Percentiles rank a stretch among this genome's conserved stretches.
phyloP scores from a whole-genome alignment of 2,329 filamentous ascomycete genomes.

The Fusarium sp. region DNA sequence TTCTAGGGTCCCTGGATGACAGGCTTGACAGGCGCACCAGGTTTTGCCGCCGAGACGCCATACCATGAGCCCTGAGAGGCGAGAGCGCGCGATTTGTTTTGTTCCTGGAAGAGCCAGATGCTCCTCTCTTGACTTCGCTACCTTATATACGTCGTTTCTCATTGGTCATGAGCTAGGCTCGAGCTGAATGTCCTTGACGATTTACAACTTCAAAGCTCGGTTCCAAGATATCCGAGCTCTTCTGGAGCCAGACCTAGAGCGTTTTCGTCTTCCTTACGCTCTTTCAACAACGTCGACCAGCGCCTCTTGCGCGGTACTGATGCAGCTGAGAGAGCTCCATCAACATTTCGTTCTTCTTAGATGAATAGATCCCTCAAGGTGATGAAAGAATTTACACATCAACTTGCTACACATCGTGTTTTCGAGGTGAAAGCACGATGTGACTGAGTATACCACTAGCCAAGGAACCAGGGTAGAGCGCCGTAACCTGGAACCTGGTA shows the following conservation, averaged over 20 bases:
- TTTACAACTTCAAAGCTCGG: constrained; percentile 62
- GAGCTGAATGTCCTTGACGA: constrained; percentile 52
- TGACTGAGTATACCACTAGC: constrained; percentile 18
- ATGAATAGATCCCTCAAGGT: too few species aligned
- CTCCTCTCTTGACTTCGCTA: constrained; percentile 6
- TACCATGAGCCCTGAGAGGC: not conserved
- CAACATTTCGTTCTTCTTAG: not conserved
- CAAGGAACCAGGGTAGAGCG: constrained; percentile 55
- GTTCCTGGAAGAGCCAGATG: constrained; percentile 14
- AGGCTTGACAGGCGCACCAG: constrained; percentile 39
- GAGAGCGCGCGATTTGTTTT: not conserved
- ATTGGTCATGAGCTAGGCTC: constrained; percentile 5
- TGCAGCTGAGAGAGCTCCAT: constrained; percentile 69
- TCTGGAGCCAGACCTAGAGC: not conserved
- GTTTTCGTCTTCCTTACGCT: not conserved
- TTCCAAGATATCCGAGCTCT: not conserved
- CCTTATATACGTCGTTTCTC: not conserved
- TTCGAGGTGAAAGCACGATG: not conserved
- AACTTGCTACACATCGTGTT: not conserved
- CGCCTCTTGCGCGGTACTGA: constrained; percentile 70
- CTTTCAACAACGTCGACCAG: constrained; percentile 67
- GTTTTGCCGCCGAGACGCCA: constrained; percentile 41
- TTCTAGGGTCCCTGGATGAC: constrained; percentile 39
- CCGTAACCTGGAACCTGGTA: constrained; percentile 61
- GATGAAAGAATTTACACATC: too few species aligned